Evolutionary conservation across 768 basidiomycete genomes (phyloP), one percentile per base, ranked within the genome.

Genomic region (Rhodosporidiobolus sp.): DNA sequence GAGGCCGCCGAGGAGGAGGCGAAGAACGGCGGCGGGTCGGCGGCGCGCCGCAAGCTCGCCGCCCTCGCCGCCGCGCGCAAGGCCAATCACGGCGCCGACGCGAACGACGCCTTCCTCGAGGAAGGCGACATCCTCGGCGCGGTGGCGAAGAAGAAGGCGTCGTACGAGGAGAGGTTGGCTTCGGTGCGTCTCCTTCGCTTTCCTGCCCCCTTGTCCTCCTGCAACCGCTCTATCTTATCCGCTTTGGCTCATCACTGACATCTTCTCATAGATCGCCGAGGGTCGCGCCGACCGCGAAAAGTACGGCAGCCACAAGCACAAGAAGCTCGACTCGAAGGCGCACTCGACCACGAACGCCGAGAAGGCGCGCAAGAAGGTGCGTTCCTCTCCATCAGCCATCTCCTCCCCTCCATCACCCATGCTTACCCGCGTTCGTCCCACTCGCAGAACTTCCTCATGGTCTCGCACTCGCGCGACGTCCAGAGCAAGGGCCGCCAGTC

Each of bases 231-330:
- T 24, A 9, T 3, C 16, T 2, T 24, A 6, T 17, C 1, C 62
- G 26, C 35, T 20, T 12, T 20, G n/a, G 24, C 57, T 28, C 19
- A 3, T 11, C n/a, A 14, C 56, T 32, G 22, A 45, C 55, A 12
- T 20, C 10, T 9, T 26, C 24, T 0, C 10, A 32, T 57, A 68
- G 67, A 90, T 97, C 73, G 88, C 90, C 79, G 91, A 92, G 80
- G 95, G 95, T 0, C 86, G 94, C 50, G 94, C 98, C 81, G 95
- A 93, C 0, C 86, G 95, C 60, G 94, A 95, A 80, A 95, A 94
- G 83, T 96, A 88, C 79, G 91, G 91, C 9, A 61, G 54, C 30
- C 71, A 73, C 67, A 73, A 69, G 54, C 76, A 77, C 73, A 77
- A 77, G 74, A 78, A 78, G 75, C 61, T 75, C 34, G 56, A 62